Conservation (phyloP, 202 grass and related monocot species). For the Carex arenaria region DNA sequence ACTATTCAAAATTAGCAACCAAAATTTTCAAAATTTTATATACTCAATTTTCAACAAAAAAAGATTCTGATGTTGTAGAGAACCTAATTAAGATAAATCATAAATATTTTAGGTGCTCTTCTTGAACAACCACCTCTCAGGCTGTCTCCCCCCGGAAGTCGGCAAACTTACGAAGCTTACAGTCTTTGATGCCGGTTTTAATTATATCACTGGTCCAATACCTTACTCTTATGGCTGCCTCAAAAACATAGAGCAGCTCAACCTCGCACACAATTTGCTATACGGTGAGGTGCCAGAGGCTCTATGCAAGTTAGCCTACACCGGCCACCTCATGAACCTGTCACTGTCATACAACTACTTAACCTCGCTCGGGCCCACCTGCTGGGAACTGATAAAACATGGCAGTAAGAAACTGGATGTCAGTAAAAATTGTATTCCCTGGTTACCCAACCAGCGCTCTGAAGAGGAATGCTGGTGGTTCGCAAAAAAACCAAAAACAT, state of each 20-base stretch:
- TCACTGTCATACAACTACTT: conserved; percentile 87
- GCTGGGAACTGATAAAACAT: conserved; percentile 41
- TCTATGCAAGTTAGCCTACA: conserved; percentile 51
- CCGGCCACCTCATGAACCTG: conserved; percentile 50
- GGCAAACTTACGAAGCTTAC: conserved; percentile 58
- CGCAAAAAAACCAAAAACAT: conserved; percentile 23
- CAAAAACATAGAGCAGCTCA: conserved; percentile 66
- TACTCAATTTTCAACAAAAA: background rate
- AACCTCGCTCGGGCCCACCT: conserved; percentile 54
- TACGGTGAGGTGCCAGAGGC: conserved; percentile 75
- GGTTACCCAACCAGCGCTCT: conserved; percentile 58
- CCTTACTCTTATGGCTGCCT: conserved; percentile 75
- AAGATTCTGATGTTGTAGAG: background rate
- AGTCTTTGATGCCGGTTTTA: conserved; percentile 80
- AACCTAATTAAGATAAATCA: background rate
- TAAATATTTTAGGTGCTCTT: conserved; percentile 58
- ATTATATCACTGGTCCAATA: conserved; percentile 71
- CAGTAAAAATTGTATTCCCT: conserved; percentile 69
- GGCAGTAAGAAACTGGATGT: conserved; percentile 45
- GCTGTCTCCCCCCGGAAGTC: conserved; percentile 81
- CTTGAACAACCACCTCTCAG: conserved; percentile 76
- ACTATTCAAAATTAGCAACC: no score
- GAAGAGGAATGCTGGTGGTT: conserved; percentile 64
- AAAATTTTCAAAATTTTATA: background rate
- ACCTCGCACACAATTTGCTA: conserved; percentile 67